Base-by-base conservation (phyloP, 2,329 filamentous ascomycete genomes). In the Aspergillus carbonarius region DNA sequence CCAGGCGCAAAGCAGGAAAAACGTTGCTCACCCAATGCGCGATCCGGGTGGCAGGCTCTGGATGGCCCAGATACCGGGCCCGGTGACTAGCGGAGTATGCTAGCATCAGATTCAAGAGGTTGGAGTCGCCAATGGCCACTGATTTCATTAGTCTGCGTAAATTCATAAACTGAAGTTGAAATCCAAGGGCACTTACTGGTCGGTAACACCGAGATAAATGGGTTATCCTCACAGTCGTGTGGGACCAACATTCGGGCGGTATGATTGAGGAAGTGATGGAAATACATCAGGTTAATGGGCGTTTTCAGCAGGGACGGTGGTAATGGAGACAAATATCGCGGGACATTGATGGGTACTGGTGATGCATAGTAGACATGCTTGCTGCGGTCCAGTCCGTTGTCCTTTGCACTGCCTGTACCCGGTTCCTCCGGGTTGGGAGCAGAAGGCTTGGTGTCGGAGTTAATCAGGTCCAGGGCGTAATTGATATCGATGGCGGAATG, bases 61-160 rank as follows among this genome's bases (percentile, higher is more conserved):
- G 82, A 62, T 93, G 89, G 32, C 84, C 83, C 18, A 95, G 79
- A 32, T 93, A 83, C 46, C 88, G 85, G 9, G 91, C 89, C 57
- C 91, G 85, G 71, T 96, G 91, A 27, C 88, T 91, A n/a, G 91
- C 91, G 66, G 90, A 92, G 72, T 92, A 96, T 18, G 91, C 88
- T 23, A 96, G 81, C 49, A 95, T 79, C 32, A 96, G 79, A 63
- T 90, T 90, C 54, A 96, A 81, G 1, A 96, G 82, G 67, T 92
- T 88, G 3, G 66, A 63, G 53, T 72, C 70, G 59, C 72, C 70
- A 50, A 79, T 72, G 5, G 78, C 78, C 78, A 80, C 77, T 79
- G 23, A 30, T 75, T 18, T 74, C 42, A 65, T 85, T 79, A 55
- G 83, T 78, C 23, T 80, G 15, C 9, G 42, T 4, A 20, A 23